phyloP scores from a whole-genome alignment of 306 rosid species.

The Cicer cuneatum region DNA sequence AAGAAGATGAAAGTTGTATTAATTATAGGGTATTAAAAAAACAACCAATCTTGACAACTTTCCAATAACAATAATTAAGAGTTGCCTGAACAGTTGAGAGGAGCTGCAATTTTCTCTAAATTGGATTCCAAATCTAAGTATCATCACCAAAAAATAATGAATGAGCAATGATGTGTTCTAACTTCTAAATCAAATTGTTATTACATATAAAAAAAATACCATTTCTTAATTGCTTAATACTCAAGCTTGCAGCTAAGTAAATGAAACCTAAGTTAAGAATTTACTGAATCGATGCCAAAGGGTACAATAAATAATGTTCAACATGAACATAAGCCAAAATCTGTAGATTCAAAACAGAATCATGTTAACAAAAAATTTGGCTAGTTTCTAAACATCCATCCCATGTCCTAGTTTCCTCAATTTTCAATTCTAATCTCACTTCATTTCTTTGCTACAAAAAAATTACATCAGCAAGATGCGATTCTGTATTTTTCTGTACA shows the following conservation, averaged over 20 bases:
- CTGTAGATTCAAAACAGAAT: neutral
- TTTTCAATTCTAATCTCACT: constrained; percentile 45
- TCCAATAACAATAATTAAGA: too few relatives aligned
- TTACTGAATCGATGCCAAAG: neutral
- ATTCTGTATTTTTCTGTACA: constrained; percentile 60
- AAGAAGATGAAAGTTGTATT: too few relatives aligned
- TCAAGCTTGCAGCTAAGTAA: neutral
- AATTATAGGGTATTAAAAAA: too few relatives aligned
- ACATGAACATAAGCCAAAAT: neutral
- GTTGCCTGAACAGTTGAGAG: too few relatives aligned
- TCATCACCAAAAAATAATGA: too few relatives aligned
- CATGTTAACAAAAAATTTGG: constrained; percentile 44
- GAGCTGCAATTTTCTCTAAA: too few relatives aligned
- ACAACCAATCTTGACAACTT: too few relatives aligned
- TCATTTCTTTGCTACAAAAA: constrained; percentile 56
- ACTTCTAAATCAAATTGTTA: too few relatives aligned
- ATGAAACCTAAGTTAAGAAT: neutral
- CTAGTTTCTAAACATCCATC: constrained; percentile 27
- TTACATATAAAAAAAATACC: too few relatives aligned
- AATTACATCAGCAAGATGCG: constrained; percentile 40
- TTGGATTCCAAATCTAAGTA: too few relatives aligned
- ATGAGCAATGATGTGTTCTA: too few relatives aligned
- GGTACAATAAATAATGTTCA: neutral
- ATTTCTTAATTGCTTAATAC: neutral
- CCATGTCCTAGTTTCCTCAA: constrained; percentile 39